A percentile compares a stretch with the other conserved stretches of the same genome.
Evolutionary conservation across 2,329 filamentous ascomycete genomes (phyloP).

Genomic region (Alternaria angustiovoidea): DNA sequence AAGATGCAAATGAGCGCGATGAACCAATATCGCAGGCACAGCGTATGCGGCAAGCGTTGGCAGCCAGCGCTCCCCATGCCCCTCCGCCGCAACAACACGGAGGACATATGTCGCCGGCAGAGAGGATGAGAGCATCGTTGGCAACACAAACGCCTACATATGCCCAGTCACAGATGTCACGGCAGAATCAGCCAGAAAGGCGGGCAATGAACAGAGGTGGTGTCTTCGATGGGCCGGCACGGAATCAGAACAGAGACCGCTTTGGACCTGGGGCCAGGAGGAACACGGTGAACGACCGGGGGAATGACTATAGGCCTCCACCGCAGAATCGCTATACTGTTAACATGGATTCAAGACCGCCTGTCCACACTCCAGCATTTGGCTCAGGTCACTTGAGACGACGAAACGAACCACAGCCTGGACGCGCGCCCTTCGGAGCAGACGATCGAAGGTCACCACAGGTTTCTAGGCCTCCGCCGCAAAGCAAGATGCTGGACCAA

Average conservation of each 20-base stretch:
- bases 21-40: conserved; percentile 38
- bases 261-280: conserved; percentile 19
- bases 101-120: conserved; percentile 24
- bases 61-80: conserved; percentile 24
- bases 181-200: conserved; percentile 24
- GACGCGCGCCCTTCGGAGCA: conserved; percentile 3
- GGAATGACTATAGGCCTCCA: conserved; percentile 11
- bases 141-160: conserved; percentile 14
- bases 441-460: conserved; percentile 9
- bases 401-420: conserved; percentile 32
- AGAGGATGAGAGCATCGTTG: conserved; percentile 26
- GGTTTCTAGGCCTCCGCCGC: conserved; percentile 17
- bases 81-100: conserved; percentile 25
- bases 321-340: conserved; percentile 35
- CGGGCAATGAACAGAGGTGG: conserved; percentile 24
- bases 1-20: conserved; percentile 29
- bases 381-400: conserved; percentile 36
- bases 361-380: conserved; percentile 37
- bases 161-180: conserved; percentile 17
- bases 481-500: conserved; percentile 36
- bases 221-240: conserved; percentile 25
- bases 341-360: conserved; percentile 43
- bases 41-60: conserved; percentile 37
- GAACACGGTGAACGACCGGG: conserved; percentile 2
- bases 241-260: conserved; percentile 30